Conservation (phyloP, 768 basidiomycete genomes). For the Candolleomyces aberdarensis region DNA sequence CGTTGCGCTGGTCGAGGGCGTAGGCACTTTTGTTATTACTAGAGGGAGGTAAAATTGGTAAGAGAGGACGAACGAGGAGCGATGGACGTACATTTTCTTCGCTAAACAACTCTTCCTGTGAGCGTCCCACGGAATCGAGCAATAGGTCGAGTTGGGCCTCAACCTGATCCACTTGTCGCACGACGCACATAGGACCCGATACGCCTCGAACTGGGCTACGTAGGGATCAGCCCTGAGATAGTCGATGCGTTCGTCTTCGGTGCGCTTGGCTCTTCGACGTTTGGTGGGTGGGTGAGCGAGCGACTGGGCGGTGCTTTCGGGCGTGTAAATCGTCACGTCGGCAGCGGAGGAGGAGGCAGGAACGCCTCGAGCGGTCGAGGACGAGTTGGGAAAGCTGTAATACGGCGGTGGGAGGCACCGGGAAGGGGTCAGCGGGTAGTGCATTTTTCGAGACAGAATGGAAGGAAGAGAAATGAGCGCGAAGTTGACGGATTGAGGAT, state of each 20-base stretch:
- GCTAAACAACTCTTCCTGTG: slow-evolving; percentile 80
- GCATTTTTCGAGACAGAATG: too few relatives aligned
- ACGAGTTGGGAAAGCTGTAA: too few relatives aligned
- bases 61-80: slow-evolving; percentile 9
- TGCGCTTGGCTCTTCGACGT: slow-evolving; percentile 70
- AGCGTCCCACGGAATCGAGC: slow-evolving; percentile 87
- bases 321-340: slow-evolving; percentile 41
- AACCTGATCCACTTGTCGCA: slow-evolving; percentile 80
- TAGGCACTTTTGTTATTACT: slow-evolving; percentile 51
- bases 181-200: slow-evolving; percentile 72
- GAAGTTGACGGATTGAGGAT: not conserved
- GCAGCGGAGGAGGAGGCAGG: not conserved
- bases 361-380: too few relatives aligned
- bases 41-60: slow-evolving; percentile 13
- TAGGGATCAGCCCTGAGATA: slow-evolving; percentile 70
- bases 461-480: not conserved
- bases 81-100: slow-evolving; percentile 61
- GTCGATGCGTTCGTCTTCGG: slow-evolving; percentile 74
- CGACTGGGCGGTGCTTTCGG: slow-evolving; percentile 37
- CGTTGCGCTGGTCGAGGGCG: slow-evolving; percentile 59
- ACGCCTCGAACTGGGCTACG: slow-evolving; percentile 78
- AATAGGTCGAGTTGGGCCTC: slow-evolving; percentile 84
- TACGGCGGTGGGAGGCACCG: too few relatives aligned
- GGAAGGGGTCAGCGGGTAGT: too few relatives aligned
- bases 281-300: slow-evolving; percentile 52